These are phyloP conservation scores for Boehmeria nivea DNA, from an alignment of 306 rosid species.

Conservation along the genomic window DNA sequence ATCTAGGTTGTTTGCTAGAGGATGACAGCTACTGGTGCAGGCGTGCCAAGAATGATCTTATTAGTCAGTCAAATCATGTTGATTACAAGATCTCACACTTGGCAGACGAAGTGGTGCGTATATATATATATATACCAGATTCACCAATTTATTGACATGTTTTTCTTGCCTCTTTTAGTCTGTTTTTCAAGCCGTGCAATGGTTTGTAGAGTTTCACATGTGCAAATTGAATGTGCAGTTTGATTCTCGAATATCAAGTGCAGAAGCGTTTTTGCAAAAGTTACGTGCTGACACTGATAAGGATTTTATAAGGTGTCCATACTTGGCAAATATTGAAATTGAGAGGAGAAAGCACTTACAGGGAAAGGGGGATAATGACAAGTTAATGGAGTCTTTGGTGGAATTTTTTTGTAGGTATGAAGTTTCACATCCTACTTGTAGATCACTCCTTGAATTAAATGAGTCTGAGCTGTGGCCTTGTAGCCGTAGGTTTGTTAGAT, in stretches of 20 bases:
- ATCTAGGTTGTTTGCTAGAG: constrained; percentile 91
- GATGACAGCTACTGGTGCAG: constrained; percentile 72
- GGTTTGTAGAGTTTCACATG: constrained; percentile 21
- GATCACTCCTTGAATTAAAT: no score
- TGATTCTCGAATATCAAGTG: constrained; percentile 67
- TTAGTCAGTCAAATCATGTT: constrained; percentile 47
- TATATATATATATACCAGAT: no score
- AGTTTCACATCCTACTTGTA: neutral
- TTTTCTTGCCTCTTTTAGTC: constrained; percentile 13
- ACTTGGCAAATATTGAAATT: constrained; percentile 78
- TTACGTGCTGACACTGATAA: constrained; percentile 42
- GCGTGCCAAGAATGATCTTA: constrained; percentile 43
- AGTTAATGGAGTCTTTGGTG: constrained; percentile 53
- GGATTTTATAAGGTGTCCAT: constrained; percentile 60
- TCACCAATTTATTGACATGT: constrained; percentile 2
- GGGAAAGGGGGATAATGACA: constrained; percentile 55
- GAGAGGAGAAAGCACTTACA: constrained; percentile 73
- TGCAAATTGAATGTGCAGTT: constrained; percentile 57
- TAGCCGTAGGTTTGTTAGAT: no score
- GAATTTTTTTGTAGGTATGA: constrained; percentile 65
- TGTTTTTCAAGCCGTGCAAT: constrained; percentile 12
- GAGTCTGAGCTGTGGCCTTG: no score
- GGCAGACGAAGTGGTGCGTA: constrained; percentile 63
- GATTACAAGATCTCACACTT: constrained; percentile 69
- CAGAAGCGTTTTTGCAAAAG: constrained; percentile 56